phyloP scores from a whole-genome alignment of 768 basidiomycete genomes.

The Tephrocybe sp. region DNA sequence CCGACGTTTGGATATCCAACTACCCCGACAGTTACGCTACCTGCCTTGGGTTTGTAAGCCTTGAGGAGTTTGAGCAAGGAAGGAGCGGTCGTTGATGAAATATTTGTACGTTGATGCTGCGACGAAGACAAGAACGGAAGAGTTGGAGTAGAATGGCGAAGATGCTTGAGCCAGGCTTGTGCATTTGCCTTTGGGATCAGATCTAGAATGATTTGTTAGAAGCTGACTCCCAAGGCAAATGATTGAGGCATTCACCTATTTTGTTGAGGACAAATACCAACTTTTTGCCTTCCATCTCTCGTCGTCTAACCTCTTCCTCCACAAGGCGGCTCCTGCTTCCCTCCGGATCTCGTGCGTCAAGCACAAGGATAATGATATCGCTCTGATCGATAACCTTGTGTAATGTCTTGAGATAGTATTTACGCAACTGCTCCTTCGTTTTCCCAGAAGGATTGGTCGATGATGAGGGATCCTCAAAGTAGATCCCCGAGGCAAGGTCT shows the following conservation, averaged over 20 bases:
- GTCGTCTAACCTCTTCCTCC: constrained; percentile 87
- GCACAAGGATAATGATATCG: constrained; percentile 84
- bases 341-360: constrained; percentile 95
- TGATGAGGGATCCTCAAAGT: constrained; percentile 29
- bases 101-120: constrained; percentile 75
- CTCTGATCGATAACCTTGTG: constrained; percentile 93
- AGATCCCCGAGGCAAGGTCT: constrained; percentile 21
- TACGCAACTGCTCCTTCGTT: constrained; percentile 68
- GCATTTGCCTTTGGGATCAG: constrained; percentile 87
- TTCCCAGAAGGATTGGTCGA: constrained; percentile 33
- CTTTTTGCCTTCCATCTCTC: constrained; percentile 87
- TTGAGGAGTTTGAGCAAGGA: constrained; percentile 80
- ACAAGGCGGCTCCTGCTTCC: constrained; percentile 90
- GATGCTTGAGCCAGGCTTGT: constrained; percentile 83
- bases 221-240: background rate
- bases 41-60: constrained; percentile 69
- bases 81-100: constrained; percentile 75
- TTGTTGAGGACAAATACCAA: constrained; percentile 96
- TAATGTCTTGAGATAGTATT: constrained; percentile 73
- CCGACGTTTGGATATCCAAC: constrained; percentile 98
- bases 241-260: constrained; percentile 55
- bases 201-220: constrained; percentile 43
- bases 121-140: constrained; percentile 85
- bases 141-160: constrained; percentile 91
- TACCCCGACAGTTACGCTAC: constrained; percentile 82